phyloP scores from a whole-genome alignment of 768 basidiomycete genomes.

The Hericium coralloides region DNA sequence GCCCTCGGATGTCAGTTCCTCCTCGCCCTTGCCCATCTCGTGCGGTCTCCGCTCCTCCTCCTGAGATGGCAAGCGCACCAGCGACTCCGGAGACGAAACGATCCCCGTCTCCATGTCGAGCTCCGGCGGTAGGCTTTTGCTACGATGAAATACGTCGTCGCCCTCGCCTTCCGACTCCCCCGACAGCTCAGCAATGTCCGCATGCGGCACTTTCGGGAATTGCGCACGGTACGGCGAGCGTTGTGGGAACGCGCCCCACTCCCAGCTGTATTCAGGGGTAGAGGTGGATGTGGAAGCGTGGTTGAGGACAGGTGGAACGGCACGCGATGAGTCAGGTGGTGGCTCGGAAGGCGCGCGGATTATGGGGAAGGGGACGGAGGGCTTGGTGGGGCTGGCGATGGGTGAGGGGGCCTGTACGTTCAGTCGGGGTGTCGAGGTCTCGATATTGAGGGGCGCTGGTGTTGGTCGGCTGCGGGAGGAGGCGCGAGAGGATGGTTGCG shows the following conservation, averaged over 20 bases:
- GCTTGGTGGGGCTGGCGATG: constrained; percentile 15
- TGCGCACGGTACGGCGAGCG: constrained; percentile 56
- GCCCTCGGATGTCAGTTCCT: constrained; percentile 6
- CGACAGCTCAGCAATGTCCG: constrained; percentile 3
- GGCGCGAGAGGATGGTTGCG: too few species aligned
- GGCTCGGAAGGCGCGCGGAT: constrained; percentile 53
- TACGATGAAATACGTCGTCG: constrained; percentile 28
- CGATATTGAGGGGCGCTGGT: constrained; percentile 1
- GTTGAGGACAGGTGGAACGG: constrained; percentile 2
- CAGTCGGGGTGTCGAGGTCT: constrained; percentile 8
- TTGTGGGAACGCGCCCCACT: constrained; percentile 87
- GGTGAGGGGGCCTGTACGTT: constrained; percentile 13
- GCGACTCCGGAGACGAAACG: not conserved
- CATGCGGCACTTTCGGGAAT: constrained; percentile 23
- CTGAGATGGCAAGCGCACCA: not conserved
- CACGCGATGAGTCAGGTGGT: constrained; percentile 32
- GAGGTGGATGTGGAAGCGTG: not conserved
- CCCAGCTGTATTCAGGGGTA: constrained; percentile 70
- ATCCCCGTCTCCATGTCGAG: constrained; percentile 14
- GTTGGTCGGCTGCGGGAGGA: not conserved
- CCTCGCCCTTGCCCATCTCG: not conserved
- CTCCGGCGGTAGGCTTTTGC: constrained; percentile 49
- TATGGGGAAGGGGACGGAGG: constrained; percentile 27
- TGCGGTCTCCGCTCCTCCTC: not conserved
- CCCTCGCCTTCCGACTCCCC: constrained; percentile 1